Conservation (phyloP, 306 rosid genomes). For the Benincasa hispida region DNA sequence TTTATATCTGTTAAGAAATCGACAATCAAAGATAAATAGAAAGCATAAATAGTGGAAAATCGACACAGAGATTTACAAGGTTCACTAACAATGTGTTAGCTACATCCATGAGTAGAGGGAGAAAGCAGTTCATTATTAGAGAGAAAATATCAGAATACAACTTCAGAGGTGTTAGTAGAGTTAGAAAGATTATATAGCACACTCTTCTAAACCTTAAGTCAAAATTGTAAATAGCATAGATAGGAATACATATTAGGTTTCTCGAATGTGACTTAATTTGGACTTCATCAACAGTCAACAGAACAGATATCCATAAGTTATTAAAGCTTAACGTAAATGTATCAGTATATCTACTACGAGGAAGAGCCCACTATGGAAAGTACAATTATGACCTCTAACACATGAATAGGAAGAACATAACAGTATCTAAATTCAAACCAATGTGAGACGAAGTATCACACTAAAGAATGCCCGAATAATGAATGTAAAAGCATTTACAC, state of each 20-base stretch:
- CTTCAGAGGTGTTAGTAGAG: no score
- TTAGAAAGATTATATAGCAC: no score
- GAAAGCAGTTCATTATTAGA: no score
- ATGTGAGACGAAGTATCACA: background rate
- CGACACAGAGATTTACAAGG: no score
- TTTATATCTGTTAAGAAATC: background rate
- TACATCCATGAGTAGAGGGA: no score
- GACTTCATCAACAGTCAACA: background rate
- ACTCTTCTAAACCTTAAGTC: no score
- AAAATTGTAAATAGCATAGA: no score
- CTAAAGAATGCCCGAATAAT: background rate
- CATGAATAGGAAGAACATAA: background rate
- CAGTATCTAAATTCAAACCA: background rate
- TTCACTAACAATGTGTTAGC: no score
- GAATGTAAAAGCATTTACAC: slow-evolving; percentile 28
- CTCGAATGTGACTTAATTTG: background rate
- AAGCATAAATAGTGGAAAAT: no score
- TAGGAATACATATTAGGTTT: no score
- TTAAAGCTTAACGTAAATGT: background rate
- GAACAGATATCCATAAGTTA: background rate
- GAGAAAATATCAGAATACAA: no score
- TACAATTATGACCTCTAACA: background rate
- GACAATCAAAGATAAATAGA: no score
- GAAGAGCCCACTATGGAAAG: background rate
- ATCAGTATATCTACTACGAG: background rate